Conservation (phyloP, 1,284 basidiomycete species). For the Microbotryomycetes sp. region DNA sequence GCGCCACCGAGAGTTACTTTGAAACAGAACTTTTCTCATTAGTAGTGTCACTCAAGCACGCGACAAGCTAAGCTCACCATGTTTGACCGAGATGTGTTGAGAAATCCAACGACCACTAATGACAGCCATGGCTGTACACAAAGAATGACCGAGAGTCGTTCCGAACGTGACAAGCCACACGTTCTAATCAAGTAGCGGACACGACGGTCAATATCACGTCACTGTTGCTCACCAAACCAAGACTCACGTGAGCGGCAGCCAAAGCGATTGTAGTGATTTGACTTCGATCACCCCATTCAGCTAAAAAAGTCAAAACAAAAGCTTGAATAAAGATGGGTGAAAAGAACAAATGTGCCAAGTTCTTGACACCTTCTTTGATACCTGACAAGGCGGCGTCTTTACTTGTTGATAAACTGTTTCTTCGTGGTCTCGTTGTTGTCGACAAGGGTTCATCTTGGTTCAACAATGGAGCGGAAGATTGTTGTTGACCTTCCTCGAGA, state of each 20-base stretch:
- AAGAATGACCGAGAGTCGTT: constrained; percentile 79
- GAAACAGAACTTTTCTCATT: background rate
- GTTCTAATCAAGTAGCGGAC: constrained; percentile 47
- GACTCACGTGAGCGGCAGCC: constrained; percentile 84
- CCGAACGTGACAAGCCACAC: constrained; percentile 77
- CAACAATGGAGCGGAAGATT: background rate
- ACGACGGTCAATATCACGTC: too few species aligned
- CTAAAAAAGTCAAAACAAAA: constrained; percentile 90
- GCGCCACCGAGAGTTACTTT: constrained; percentile 80
- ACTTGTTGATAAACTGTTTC: constrained; percentile 4
- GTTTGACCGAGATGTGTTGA: constrained; percentile 88
- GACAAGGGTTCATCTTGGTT: constrained; percentile 9
- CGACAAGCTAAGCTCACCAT: constrained; percentile 57
- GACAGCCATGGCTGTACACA: constrained; percentile 84
- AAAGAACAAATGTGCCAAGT: constrained; percentile 73
- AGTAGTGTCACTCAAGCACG: background rate
- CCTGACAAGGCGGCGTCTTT: constrained; percentile 18
- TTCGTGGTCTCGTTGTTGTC: constrained; percentile 6
- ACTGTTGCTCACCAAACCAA: constrained; percentile 12
- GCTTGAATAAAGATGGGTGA: constrained; percentile 94
- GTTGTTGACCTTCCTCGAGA: constrained; percentile 28
- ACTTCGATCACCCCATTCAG: constrained; percentile 96
- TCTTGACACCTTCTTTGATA: constrained; percentile 62
- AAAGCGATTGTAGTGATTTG: constrained; percentile 97
- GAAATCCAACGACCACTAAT: constrained; percentile 84